Conservation (phyloP, 345 rosid species). For the Camelina sativa region DNA sequence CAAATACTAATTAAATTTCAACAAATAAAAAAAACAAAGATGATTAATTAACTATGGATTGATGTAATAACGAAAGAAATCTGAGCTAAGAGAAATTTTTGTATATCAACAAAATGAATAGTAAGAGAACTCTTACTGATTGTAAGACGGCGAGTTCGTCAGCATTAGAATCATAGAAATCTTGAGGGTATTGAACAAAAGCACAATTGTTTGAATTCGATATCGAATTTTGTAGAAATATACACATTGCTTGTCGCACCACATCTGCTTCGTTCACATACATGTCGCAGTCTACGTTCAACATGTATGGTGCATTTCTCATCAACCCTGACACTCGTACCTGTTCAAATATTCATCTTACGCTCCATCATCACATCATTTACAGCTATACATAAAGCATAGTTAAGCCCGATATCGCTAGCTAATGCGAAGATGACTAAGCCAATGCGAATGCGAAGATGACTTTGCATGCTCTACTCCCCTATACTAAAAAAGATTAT, state of each 20-base stretch:
- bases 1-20: conserved; percentile 28
- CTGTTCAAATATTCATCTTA: conserved; percentile 37
- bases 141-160: conserved; percentile 39
- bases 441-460: no score
- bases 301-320: conserved; percentile 76
- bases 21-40: neutral
- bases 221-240: conserved; percentile 40
- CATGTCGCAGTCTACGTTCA: conserved; percentile 86
- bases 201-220: conserved; percentile 37
- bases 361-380: neutral
- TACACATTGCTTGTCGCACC: conserved; percentile 59
- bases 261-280: conserved; percentile 59
- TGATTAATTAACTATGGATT: no score
- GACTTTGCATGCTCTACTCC: no score
- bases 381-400: no score
- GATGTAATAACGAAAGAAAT: no score
- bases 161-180: conserved; percentile 48
- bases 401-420: no score
- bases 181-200: conserved; percentile 64
- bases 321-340: conserved; percentile 70
- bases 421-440: neutral
- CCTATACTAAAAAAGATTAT: no score
- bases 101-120: no score
- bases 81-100: no score
- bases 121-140: conserved; percentile 28